Conservation (phyloP, 1,139 yeast species). For the Hemisphaericaspora lyxosophila region DNA sequence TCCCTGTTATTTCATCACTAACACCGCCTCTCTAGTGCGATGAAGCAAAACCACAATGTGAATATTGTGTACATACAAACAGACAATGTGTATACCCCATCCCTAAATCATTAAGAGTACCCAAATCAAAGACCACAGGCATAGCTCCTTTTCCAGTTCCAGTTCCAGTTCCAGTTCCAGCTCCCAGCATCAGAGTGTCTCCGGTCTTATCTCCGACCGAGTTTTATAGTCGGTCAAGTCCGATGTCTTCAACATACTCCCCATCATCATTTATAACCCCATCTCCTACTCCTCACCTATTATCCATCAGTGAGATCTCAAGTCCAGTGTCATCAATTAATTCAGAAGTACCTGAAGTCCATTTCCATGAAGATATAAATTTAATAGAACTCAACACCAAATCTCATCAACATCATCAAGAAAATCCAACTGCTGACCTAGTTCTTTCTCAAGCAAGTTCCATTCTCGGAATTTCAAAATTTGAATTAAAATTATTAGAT, state of each 20-base stretch:
- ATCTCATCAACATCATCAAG: too few species aligned
- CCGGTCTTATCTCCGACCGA: too few species aligned
- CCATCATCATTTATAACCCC: too few species aligned
- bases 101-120: constrained; percentile 4
- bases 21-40: constrained; percentile 21
- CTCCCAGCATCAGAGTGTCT: too few species aligned
- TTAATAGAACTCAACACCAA: not conserved
- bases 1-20: constrained; percentile 2
- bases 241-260: too few species aligned
- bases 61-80: constrained; percentile 35
- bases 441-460: constrained; percentile 15
- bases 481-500: constrained; percentile 30
- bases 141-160: not conserved
- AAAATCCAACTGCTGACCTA: constrained; percentile 8
- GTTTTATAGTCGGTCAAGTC: too few species aligned
- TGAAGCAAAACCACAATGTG: constrained; percentile 37
- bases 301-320: too few species aligned
- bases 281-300: not conserved
- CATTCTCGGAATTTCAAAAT: constrained; percentile 26
- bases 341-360: not conserved
- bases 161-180: not conserved
- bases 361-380: not conserved
- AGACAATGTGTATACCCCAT: constrained; percentile 29
- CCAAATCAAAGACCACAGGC: constrained; percentile 1
- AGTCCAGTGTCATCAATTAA: too few species aligned